These are phyloP conservation scores for Aureobasidium sp. DNA, from an alignment of 2,329 filamentous ascomycete species.

Conservation along the genomic window DNA sequence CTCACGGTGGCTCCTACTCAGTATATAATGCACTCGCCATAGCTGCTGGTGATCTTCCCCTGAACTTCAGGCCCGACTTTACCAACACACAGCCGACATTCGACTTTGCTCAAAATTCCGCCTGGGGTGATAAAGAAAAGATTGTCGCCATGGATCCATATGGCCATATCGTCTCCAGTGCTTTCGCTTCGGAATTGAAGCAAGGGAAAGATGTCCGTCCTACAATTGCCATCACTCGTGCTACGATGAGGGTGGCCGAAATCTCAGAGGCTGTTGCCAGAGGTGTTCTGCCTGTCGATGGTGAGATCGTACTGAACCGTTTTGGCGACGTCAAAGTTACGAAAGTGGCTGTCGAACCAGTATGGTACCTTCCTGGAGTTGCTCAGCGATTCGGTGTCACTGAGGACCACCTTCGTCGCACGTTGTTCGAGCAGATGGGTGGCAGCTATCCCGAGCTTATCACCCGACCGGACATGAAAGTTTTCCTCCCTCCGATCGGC, in stretches of 20 bases:
- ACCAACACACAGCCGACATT: constrained; percentile 94
- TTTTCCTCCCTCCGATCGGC: constrained; percentile 96
- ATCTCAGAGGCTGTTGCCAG: constrained; percentile 87
- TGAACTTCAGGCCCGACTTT: constrained; percentile 82
- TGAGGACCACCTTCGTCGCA: constrained; percentile 85
- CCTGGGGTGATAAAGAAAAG: constrained; percentile 78
- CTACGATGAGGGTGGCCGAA: constrained; percentile 97
- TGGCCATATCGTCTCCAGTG: no score
- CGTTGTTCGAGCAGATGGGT: constrained; percentile 94
- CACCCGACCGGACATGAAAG: constrained; percentile 92
- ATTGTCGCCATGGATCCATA: constrained; percentile 99
- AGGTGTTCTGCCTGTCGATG: constrained; percentile 81
- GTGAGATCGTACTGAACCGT: constrained; percentile 91
- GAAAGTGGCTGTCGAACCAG: constrained; percentile 97
- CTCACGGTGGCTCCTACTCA: constrained; percentile 91
- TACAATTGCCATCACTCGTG: constrained; percentile 91
- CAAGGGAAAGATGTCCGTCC: constrained; percentile 83
- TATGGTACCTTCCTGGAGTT: constrained; percentile 66
- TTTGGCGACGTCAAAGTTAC: constrained; percentile 91
- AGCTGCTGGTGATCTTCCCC: constrained; percentile 87
- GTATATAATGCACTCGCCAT: constrained; percentile 96
- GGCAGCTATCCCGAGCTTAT: constrained; percentile 98
- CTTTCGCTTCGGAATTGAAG: no score
- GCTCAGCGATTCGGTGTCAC: constrained; percentile 97
- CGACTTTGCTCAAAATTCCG: constrained; percentile 86